A percentile compares a stretch with the other conserved stretches of the same genome.
phyloP scores from a whole-genome alignment of 2,329 filamentous ascomycete genomes.

The Diplodia scrobiculata region DNA sequence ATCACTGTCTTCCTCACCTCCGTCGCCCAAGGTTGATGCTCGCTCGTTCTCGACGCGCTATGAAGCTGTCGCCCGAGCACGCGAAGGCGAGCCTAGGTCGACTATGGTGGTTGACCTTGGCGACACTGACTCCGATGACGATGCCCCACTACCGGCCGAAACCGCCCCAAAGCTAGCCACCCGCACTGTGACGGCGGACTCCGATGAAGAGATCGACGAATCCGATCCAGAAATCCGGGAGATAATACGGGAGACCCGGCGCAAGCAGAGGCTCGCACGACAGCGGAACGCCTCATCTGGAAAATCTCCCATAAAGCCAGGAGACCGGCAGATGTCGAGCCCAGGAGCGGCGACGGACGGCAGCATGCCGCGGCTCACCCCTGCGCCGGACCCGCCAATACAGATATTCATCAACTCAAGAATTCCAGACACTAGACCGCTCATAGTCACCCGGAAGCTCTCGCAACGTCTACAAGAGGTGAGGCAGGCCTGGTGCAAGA shows the following conservation, averaged over 20 bases:
- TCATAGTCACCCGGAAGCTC: conserved; percentile 68
- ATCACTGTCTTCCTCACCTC: conserved; percentile 10
- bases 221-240: conserved; percentile 39
- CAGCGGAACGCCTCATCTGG: neutral
- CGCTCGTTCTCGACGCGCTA: conserved; percentile 39
- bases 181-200: conserved; percentile 21
- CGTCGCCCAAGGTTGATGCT: conserved; percentile 28
- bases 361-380: conserved; percentile 28
- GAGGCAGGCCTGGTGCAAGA: conserved; percentile 67
- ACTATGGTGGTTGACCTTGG: conserved; percentile 24
- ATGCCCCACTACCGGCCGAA: neutral
- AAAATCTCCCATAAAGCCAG: neutral
- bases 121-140: conserved; percentile 10
- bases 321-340: neutral
- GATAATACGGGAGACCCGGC: conserved; percentile 33
- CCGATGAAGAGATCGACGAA: conserved; percentile 39
- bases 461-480: conserved; percentile 69
- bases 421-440: conserved; percentile 61
- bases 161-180: neutral
- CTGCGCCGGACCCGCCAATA: conserved; percentile 54
- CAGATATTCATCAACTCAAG: conserved; percentile 69
- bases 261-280: conserved; percentile 10
- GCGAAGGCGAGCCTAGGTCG: neutral
- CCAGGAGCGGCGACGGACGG: neutral
- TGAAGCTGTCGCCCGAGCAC: conserved; percentile 31